Conservation (phyloP, 148 eudicot species). For the Silene uniflora region DNA sequence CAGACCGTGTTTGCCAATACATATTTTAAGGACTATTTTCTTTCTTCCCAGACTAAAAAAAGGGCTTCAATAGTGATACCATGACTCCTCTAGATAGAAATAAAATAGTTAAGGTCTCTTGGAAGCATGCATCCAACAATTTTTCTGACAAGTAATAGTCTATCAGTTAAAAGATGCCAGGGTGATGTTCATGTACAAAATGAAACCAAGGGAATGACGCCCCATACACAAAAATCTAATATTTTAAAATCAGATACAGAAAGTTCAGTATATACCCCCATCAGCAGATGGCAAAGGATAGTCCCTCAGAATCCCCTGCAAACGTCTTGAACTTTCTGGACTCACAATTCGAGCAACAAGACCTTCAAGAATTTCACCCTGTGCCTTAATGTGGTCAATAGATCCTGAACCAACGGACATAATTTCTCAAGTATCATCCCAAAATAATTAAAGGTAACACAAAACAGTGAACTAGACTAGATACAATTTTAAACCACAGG, state of each 20-base stretch:
- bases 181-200: no score
- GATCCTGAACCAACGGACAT: slow-evolving; percentile 49
- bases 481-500: background rate
- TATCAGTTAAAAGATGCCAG: no score
- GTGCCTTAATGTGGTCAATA: slow-evolving; percentile 69
- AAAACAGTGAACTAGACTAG: background rate
- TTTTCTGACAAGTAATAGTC: no score
- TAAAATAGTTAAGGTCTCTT: background rate
- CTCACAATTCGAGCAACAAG: slow-evolving; percentile 94
- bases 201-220: no score
- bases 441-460: background rate
- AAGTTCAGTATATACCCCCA: slow-evolving; percentile 48
- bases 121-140: background rate
- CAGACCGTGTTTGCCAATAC: background rate
- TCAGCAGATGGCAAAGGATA: slow-evolving; percentile 46
- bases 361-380: slow-evolving; percentile 97
- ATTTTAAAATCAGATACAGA: background rate
- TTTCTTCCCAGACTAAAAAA: background rate
- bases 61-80: background rate
- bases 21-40: background rate
- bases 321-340: slow-evolving; percentile 66
- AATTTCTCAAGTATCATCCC: slow-evolving; percentile 6
- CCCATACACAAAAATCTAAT: background rate
- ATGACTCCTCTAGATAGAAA: background rate
- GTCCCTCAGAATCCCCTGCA: slow-evolving; percentile 72